These are phyloP conservation scores for Populus tomentosa DNA, from an alignment of 441 rosid genomes.

Conservation along the genomic window DNA sequence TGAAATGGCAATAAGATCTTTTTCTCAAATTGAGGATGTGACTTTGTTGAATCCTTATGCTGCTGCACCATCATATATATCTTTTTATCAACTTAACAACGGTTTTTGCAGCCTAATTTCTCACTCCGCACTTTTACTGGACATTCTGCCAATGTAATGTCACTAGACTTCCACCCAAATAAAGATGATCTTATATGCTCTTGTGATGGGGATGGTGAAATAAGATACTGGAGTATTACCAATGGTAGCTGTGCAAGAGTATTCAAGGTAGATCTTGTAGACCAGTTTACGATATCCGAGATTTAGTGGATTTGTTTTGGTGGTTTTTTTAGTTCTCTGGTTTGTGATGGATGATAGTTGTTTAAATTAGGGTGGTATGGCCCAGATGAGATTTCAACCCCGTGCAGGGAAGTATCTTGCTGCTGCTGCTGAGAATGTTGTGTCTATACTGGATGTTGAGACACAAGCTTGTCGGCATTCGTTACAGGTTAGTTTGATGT, in stretches of 20 bases:
- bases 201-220: slow-evolving; percentile 53
- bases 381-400: slow-evolving; percentile 60
- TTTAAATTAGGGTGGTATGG: slow-evolving; percentile 46
- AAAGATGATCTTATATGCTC: slow-evolving; percentile 68
- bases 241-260: slow-evolving; percentile 58
- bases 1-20: not conserved
- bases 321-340: not conserved
- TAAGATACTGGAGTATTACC: slow-evolving; percentile 71
- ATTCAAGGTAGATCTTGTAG: slow-evolving; percentile 40
- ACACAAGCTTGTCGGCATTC: slow-evolving; percentile 42
- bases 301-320: not conserved
- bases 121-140: slow-evolving; percentile 55
- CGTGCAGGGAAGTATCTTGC: slow-evolving; percentile 58
- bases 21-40: not conserved
- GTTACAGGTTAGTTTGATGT: slow-evolving; percentile 46
- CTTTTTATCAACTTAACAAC: too few relatives aligned
- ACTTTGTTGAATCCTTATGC: not conserved
- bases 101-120: slow-evolving; percentile 46
- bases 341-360: not conserved
- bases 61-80: not conserved
- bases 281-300: not conserved
- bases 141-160: slow-evolving; percentile 53
- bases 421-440: slow-evolving; percentile 45
- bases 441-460: slow-evolving; percentile 61
- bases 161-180: slow-evolving; percentile 69